phyloP scores from a whole-genome alignment of 2,329 filamentous ascomycete genomes.

The Exophiala aquamarina region DNA sequence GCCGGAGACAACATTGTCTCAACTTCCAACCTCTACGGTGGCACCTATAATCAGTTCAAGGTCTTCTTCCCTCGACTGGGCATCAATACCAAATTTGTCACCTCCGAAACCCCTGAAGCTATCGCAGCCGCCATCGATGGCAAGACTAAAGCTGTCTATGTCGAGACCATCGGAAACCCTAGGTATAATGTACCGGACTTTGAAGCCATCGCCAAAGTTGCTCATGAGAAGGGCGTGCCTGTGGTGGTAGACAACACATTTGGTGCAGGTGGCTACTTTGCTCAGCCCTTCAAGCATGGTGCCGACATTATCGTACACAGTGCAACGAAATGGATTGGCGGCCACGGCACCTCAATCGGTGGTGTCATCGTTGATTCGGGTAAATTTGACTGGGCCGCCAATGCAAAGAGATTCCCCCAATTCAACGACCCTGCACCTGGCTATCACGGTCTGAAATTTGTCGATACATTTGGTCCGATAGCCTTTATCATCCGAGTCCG shows the following conservation, averaged over 20 bases:
- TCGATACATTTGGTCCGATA: slow-evolving; percentile 82
- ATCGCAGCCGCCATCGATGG: slow-evolving; percentile 79
- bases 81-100: slow-evolving; percentile 79
- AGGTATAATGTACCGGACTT: slow-evolving; percentile 87
- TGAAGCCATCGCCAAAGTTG: slow-evolving; percentile 74
- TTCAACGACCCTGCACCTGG: slow-evolving; percentile 85
- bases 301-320: slow-evolving; percentile 89
- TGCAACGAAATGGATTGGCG: slow-evolving; percentile 91
- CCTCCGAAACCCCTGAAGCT: slow-evolving; percentile 65
- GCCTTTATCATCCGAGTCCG: slow-evolving; percentile 82
- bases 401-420: slow-evolving; percentile 83
- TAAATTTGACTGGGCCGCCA: slow-evolving; percentile 83
- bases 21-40: slow-evolving; percentile 83
- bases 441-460: slow-evolving; percentile 93
- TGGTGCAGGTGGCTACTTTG: slow-evolving; percentile 81
- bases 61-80: slow-evolving; percentile 77
- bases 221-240: slow-evolving; percentile 65
- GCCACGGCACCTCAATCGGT: slow-evolving; percentile 79
- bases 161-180: slow-evolving; percentile 87
- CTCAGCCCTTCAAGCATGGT: slow-evolving; percentile 79
- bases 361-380: slow-evolving; percentile 80
- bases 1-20: slow-evolving; percentile 86
- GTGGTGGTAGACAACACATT: slow-evolving; percentile 85
- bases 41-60: slow-evolving; percentile 93
- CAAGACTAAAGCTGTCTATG: slow-evolving; percentile 82